Evolutionary conservation across 2,329 filamentous ascomycete species (phyloP).

Genomic region (Metarhizium brunneum): DNA sequence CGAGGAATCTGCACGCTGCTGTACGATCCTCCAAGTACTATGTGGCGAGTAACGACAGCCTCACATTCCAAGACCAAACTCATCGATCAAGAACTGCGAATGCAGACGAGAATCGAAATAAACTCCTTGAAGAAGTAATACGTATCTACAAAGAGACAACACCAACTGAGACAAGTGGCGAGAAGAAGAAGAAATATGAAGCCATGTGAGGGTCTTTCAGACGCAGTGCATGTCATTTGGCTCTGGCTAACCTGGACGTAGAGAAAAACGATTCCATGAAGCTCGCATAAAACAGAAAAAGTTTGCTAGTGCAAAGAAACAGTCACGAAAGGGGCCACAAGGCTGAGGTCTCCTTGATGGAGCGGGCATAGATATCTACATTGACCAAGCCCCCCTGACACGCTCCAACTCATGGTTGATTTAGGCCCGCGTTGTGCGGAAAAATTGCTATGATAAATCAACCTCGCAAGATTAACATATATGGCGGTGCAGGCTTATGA

Average conservation of each 20-base stretch:
- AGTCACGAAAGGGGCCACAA: slow-evolving; percentile 29
- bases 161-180: slow-evolving; percentile 34
- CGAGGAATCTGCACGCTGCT: slow-evolving; percentile 35
- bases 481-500: too few relatives aligned
- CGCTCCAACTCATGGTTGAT: neutral
- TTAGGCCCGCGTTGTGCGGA: neutral
- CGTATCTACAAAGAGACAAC: slow-evolving; percentile 37
- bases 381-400: neutral
- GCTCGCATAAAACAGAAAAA: slow-evolving; percentile 39
- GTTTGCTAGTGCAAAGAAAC: slow-evolving; percentile 39
- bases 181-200: slow-evolving; percentile 39
- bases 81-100: slow-evolving; percentile 44
- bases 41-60: slow-evolving; percentile 37
- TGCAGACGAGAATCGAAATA: slow-evolving; percentile 40
- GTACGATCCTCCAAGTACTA: slow-evolving; percentile 47
- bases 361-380: neutral
- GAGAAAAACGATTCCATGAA: slow-evolving; percentile 37
- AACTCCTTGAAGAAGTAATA: slow-evolving; percentile 38
- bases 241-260: slow-evolving; percentile 14
- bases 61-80: slow-evolving; percentile 46
- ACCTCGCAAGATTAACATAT: neutral
- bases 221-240: neutral
- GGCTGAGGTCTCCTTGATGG: slow-evolving; percentile 10
- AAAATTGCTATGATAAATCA: neutral
- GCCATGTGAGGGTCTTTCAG: slow-evolving; percentile 28